Evolutionary conservation across 164 flowering plant genomes (phyloP).

Genomic region (Vitis riparia): DNA sequence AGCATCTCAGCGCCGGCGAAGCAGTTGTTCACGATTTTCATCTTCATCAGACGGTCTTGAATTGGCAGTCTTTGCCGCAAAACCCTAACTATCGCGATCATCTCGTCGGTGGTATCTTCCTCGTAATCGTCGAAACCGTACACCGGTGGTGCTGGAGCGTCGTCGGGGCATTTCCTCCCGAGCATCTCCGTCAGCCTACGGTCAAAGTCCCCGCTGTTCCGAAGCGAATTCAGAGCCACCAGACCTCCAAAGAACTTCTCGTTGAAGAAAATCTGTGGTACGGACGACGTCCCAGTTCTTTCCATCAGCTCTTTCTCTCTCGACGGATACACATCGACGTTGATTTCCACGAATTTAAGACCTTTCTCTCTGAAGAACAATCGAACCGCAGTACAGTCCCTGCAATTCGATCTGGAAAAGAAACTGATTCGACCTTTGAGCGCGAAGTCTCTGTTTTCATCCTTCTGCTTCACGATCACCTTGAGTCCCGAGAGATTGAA

Average conservation of each 20-base stretch:
- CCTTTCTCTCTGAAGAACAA: slow-evolving; percentile 58
- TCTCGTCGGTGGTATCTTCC: slow-evolving; percentile 48
- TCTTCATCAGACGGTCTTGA: slow-evolving; percentile 74
- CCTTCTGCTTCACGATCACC: slow-evolving; percentile 52
- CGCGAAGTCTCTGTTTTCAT: slow-evolving; percentile 1
- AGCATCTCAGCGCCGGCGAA: slow-evolving; percentile 74
- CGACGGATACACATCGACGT: slow-evolving; percentile 77
- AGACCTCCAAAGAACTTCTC: slow-evolving; percentile 80
- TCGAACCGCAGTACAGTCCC: slow-evolving; percentile 80
- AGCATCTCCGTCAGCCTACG: slow-evolving; percentile 56
- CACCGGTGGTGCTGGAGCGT: slow-evolving; percentile 65
- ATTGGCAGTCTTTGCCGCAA: slow-evolving; percentile 78
- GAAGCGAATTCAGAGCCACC: slow-evolving; percentile 77
- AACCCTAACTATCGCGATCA: slow-evolving; percentile 53
- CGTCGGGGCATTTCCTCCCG: slow-evolving; percentile 50
- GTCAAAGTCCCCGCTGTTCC: slow-evolving; percentile 75
- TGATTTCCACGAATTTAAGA: slow-evolving; percentile 71
- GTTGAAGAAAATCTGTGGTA: slow-evolving; percentile 88
- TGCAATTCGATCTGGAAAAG: slow-evolving; percentile 83
- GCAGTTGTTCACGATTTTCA: slow-evolving; percentile 86
- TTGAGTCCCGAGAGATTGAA: slow-evolving; percentile 65
- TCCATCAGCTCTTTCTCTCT: slow-evolving; percentile 71
- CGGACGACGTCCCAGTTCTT: slow-evolving; percentile 56
- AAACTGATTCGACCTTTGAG: slow-evolving; percentile 73
- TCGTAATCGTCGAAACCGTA: slow-evolving; percentile 80